A percentile compares a stretch with the other conserved stretches of the same genome.
Evolutionary conservation across 2,329 filamentous ascomycete species (phyloP).

Genomic region (Fusarium sp.): DNA sequence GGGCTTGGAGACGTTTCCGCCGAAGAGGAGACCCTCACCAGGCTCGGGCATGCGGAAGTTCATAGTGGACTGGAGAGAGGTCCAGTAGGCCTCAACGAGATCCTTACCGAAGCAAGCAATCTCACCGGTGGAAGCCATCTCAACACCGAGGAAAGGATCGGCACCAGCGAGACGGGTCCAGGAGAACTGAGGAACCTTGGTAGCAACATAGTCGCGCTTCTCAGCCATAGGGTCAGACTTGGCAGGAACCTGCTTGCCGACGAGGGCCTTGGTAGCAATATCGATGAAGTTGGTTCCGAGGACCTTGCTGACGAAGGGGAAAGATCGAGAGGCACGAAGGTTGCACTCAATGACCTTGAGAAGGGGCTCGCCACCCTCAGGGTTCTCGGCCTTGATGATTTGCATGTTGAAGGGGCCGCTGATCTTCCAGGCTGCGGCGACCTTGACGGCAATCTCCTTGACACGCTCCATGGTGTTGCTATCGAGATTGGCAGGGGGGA

Average conservation of each 20-base stretch:
- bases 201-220: slow-evolving; percentile 92
- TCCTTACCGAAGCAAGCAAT: slow-evolving; percentile 99
- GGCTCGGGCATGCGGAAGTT: slow-evolving; percentile 98
- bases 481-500: slow-evolving; percentile 86
- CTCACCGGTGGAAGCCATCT: slow-evolving; percentile 97
- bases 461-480: slow-evolving; percentile 81
- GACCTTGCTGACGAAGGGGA: slow-evolving; percentile 98
- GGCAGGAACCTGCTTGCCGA: slow-evolving; percentile 84
- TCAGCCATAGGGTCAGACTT: slow-evolving; percentile 88
- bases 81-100: slow-evolving; percentile 97
- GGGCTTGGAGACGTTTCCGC: slow-evolving; percentile 79
- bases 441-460: slow-evolving; percentile 96
- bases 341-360: slow-evolving; percentile 99
- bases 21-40: slow-evolving; percentile 94
- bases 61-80: slow-evolving; percentile 95
- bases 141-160: slow-evolving; percentile 96
- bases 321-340: slow-evolving; percentile 94
- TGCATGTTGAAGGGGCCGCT: slow-evolving; percentile 99
- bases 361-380: slow-evolving; percentile 76
- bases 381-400: slow-evolving; percentile 90
- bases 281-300: slow-evolving; percentile 97
- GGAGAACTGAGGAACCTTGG: slow-evolving; percentile 98
- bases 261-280: slow-evolving; percentile 89
- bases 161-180: slow-evolving; percentile 98
- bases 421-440: slow-evolving; percentile 96